Conservation (phyloP, 169 alveolate species). For the Plasmodium malariae region DNA sequence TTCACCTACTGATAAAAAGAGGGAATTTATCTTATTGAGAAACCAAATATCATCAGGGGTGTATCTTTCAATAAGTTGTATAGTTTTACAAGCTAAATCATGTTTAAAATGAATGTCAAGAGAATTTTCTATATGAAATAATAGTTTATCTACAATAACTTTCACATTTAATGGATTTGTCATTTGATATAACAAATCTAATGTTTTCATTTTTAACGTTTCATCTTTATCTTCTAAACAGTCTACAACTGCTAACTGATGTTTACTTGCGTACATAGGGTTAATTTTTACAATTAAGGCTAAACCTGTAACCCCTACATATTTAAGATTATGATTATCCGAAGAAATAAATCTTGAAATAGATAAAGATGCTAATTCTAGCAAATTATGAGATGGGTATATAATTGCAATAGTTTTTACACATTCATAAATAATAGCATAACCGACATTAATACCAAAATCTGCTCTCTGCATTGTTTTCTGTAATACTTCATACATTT, state of each 20-base stretch:
- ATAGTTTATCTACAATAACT: slow-evolving; percentile 93
- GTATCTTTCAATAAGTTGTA: slow-evolving; percentile 68
- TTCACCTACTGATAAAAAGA: slow-evolving; percentile 73
- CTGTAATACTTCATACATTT: slow-evolving; percentile 93
- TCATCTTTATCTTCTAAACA: slow-evolving; percentile 96
- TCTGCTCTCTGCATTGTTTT: slow-evolving; percentile 90
- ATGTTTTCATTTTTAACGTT: slow-evolving; percentile 93
- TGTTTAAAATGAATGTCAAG: slow-evolving; percentile 70
- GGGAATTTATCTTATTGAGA: slow-evolving; percentile 53
- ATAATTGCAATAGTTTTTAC: slow-evolving; percentile 93
- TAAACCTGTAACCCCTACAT: slow-evolving; percentile 94
- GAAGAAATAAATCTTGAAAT: slow-evolving; percentile 88
- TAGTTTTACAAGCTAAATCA: slow-evolving; percentile 72
- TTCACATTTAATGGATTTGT: slow-evolving; percentile 94
- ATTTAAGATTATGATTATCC: slow-evolving; percentile 93
- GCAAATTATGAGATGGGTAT: slow-evolving; percentile 89
- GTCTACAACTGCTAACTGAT: slow-evolving; percentile 93
- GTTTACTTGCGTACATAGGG: slow-evolving; percentile 91
- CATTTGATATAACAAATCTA: slow-evolving; percentile 94
- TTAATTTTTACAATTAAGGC: slow-evolving; percentile 91
- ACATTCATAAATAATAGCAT: slow-evolving; percentile 95
- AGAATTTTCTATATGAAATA: slow-evolving; percentile 77
- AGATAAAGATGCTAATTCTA: slow-evolving; percentile 90
- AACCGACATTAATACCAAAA: slow-evolving; percentile 92
- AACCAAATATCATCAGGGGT: slow-evolving; percentile 75